A percentile compares a stretch with the other conserved stretches of the same genome.
phyloP scores from a whole-genome alignment of 306 rosid genomes.

The Glycyrrhiza uralensis region DNA sequence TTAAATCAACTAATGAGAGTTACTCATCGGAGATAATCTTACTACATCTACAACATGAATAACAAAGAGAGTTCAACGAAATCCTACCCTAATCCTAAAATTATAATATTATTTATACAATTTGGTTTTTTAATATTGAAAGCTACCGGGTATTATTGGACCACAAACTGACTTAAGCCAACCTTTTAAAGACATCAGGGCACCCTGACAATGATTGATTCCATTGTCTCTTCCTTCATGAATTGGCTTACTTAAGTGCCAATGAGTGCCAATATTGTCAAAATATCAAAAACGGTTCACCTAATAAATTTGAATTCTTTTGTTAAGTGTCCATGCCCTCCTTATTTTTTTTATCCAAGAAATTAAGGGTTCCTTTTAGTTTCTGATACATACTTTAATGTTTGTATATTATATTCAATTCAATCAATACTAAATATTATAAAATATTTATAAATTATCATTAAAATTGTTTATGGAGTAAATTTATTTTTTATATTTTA shows the following conservation, averaged over 20 bases:
- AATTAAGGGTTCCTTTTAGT: neutral
- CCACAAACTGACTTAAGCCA: neutral
- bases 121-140: neutral
- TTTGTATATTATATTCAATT: no score
- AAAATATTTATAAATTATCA: neutral
- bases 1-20: no score
- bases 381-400: no score
- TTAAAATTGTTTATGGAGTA: no score
- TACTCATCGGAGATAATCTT: no score
- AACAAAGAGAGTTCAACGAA: no score
- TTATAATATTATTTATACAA: no score
- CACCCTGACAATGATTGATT: slow-evolving; percentile 31
- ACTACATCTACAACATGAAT: no score
- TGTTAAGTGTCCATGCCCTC: no score
- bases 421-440: neutral
- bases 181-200: slow-evolving; percentile 10
- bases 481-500: no score
- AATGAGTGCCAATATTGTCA: slow-evolving; percentile 22
- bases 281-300: neutral
- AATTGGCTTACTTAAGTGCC: slow-evolving; percentile 9
- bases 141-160: neutral
- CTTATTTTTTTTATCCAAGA: no score
- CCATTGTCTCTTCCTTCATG: slow-evolving; percentile 24
- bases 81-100: no score
- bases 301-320: neutral